Evolutionary conservation across 352 stramenopile genomes (phyloP).

Genomic region (Globisporangium okanoganense): DNA sequence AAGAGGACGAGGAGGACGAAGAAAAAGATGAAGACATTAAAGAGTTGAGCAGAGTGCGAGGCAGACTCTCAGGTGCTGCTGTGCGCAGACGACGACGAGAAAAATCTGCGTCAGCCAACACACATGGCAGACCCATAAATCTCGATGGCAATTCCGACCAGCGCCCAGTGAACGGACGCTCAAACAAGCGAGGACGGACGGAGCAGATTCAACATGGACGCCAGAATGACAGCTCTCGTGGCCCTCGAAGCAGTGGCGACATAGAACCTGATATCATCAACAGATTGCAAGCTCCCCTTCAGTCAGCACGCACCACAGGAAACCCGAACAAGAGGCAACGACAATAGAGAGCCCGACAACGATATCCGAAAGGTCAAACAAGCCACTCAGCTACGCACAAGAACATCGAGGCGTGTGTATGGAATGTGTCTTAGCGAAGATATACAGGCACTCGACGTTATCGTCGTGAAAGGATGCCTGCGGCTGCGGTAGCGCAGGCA

Average conservation of each 20-base stretch:
- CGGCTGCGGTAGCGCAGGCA: slow-evolving; percentile 40
- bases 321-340: slow-evolving; percentile 13
- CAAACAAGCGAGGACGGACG: not conserved
- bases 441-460: slow-evolving; percentile 15
- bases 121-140: not conserved
- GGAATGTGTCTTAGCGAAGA: too few relatives aligned
- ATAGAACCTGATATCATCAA: slow-evolving; percentile 6
- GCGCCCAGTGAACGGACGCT: not conserved
- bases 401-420: slow-evolving; percentile 4
- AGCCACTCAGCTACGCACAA: too few relatives aligned
- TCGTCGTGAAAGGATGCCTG: slow-evolving; percentile 33
- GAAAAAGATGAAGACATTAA: slow-evolving; percentile 9
- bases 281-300: slow-evolving; percentile 12
- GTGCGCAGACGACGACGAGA: not conserved
- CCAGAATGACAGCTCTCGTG: not conserved
- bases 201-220: not conserved
- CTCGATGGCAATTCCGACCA: not conserved
- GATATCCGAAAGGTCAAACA: not conserved
- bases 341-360: not conserved
- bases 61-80: not conserved
- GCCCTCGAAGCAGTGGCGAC: not conserved
- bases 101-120: not conserved
- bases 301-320: not conserved
- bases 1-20: slow-evolving; percentile 14
- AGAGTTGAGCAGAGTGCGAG: not conserved